A percentile compares a stretch with the other conserved stretches of the same genome.
These are phyloP conservation scores for Melastoma candidum DNA, from an alignment of 441 rosid genomes.

Conservation along the genomic window DNA sequence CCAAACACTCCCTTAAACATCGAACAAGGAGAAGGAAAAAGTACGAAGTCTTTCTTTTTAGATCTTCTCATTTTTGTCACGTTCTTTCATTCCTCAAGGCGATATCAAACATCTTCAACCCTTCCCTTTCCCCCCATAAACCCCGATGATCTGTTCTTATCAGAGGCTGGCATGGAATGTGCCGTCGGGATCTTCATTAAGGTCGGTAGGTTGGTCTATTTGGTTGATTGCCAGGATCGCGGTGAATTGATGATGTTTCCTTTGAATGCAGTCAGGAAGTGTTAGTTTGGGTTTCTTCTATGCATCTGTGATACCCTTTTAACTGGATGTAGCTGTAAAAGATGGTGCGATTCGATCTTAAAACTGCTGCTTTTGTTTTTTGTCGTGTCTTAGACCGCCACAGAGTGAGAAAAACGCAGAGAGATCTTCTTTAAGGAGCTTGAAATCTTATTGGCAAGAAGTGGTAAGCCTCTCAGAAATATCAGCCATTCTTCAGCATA, in stretches of 20 bases:
- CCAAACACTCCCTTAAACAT: too few relatives aligned
- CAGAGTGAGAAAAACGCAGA: conserved; percentile 84
- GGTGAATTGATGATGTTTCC: conserved; percentile 1
- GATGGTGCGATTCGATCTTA: too few relatives aligned
- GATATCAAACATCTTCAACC: conserved; percentile 3
- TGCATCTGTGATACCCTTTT: too few relatives aligned
- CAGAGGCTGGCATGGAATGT: conserved; percentile 3
- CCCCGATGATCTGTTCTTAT: conserved; percentile 7
- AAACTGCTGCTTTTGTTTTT: not conserved
- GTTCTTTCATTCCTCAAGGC: not conserved
- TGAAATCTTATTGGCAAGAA: conserved; percentile 77
- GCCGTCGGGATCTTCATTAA: conserved; percentile 10
- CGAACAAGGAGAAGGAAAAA: not conserved
- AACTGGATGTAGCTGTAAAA: too few relatives aligned
- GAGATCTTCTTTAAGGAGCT: conserved; percentile 91
- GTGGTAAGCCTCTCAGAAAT: conserved; percentile 46
- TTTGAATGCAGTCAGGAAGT: not conserved
- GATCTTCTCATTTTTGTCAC: not conserved
- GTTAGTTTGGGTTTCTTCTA: too few relatives aligned
- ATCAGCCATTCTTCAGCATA: too few relatives aligned
- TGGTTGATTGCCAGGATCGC: not conserved
- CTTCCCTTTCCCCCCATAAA: not conserved
- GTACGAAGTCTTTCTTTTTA: not conserved
- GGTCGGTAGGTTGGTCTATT: conserved; percentile 1
- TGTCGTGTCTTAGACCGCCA: conserved; percentile 53